Percentiles rank a stretch among this genome's conserved stretches.
phyloP scores from a whole-genome alignment of 2,329 filamentous ascomycete genomes.

The Penicillium sp. region DNA sequence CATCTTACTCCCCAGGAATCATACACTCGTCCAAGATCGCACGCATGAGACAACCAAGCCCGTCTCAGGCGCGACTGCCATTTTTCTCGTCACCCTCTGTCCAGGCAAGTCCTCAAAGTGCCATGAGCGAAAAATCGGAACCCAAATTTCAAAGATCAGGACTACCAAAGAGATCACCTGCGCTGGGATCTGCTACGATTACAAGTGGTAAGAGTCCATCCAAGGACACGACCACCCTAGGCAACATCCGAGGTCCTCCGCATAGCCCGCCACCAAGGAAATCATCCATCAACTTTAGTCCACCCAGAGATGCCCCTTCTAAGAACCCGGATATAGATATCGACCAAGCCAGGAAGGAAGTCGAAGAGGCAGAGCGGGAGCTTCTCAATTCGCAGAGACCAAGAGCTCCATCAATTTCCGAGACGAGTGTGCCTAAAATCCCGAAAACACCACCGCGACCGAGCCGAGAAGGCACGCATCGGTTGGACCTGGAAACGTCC shows the following conservation, averaged over 20 bases:
- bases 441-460: slow-evolving; percentile 61
- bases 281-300: slow-evolving; percentile 61
- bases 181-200: slow-evolving; percentile 7
- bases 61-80: slow-evolving; percentile 43
- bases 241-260: slow-evolving; percentile 39
- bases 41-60: slow-evolving; percentile 42
- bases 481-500: slow-evolving; percentile 59
- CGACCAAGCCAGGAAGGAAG: slow-evolving; percentile 36
- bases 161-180: slow-evolving; percentile 16
- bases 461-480: slow-evolving; percentile 69
- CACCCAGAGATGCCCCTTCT: slow-evolving; percentile 31
- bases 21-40: slow-evolving; percentile 45
- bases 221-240: neutral
- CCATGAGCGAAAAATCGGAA: slow-evolving; percentile 24
- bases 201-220: slow-evolving; percentile 8
- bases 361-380: slow-evolving; percentile 35
- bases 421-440: slow-evolving; percentile 25
- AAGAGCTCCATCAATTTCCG: slow-evolving; percentile 36
- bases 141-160: slow-evolving; percentile 19
- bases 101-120: slow-evolving; percentile 27
- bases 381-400: slow-evolving; percentile 22
- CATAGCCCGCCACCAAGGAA: slow-evolving; percentile 66
- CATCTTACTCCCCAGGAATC: slow-evolving; percentile 54
- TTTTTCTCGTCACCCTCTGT: slow-evolving; percentile 32
- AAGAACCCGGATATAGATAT: slow-evolving; percentile 29